Base-by-base conservation (phyloP, 192 early-diverging fungal genomes). In the Geranomyces variabilis region DNA sequence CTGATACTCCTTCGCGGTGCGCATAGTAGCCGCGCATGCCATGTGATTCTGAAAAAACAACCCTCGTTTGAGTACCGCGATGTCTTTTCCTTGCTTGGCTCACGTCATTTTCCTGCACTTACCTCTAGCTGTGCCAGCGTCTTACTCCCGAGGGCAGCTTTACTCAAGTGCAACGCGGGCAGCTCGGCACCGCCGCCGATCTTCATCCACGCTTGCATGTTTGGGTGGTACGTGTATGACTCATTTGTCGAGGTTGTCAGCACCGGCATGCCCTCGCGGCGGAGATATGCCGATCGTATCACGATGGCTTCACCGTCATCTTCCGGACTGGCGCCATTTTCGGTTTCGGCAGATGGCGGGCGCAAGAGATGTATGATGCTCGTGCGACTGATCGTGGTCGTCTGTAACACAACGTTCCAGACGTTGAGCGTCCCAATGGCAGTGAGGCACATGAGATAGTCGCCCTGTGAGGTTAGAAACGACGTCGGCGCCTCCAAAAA, bases 161-260 rank as follows among this genome's bases (percentile, higher is more conserved):
- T 41, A 41, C 36, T 41, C 10, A 10, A 7, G 5, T 41, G 21
- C 3, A 22, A 21, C 26, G 8, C 64, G 28, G 43, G 56, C 26
- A 63, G 26, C 9, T 59, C 71, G n/a, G 44, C 59, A 57, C 70
- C 70, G 68, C 90, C 88, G 63, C 80, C 78, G 19, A 92, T 79
- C 56, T 88, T 82, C 36, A 90, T 84, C 91, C 91, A 94, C 26
- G 61, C 55, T 49, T 81, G 79, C 88, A 93, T 88, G 14, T 67
- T 77, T 7, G 78, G 69, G 69, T 89, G 86, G 70, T 90, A 94
- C 4, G 84, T 76, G 74, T 82, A 94, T 22, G 82, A 81, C 48
- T 91, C 82, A 9, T 81, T 80, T 12, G 77, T 77, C 13, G 81
- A 83, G 1, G 91, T 92, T 24, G 84, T 85, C 0, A 94, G 65